Base-by-base conservation (phyloP, 2,329 filamentous ascomycete genomes). In the Plenodomus lindquistii region DNA sequence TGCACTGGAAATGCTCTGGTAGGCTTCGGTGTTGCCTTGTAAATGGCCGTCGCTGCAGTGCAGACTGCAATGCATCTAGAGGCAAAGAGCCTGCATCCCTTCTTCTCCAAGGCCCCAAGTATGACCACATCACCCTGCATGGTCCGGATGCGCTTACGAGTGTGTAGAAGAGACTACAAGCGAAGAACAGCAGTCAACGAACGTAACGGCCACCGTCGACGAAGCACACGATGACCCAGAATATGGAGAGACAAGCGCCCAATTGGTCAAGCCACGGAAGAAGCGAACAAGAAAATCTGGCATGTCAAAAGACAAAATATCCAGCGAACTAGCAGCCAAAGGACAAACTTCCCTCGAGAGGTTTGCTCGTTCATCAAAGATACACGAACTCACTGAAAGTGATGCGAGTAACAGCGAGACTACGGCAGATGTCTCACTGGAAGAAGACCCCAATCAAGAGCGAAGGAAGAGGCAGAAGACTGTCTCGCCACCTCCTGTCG, bases 381-480 rank as follows among this genome's bases (percentile, higher is more conserved):
- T 22, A 1, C 46, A 48, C 9, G 34, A 37, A 34, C 37, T 20
- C 1, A 29, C 18, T 24, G 42, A 39, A 15, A 35, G 17, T n/a
- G 27, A 17, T n/a, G n/a, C 20, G 3, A 4, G 39, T 7, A 36
- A 36, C 18, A 16, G 31, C 10, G 42, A 24, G 16, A 31, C 34
- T 9, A n/a, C 37, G 19, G 46, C 43, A 19, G 60, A 46, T 13
- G 38, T 48, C 13, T 59, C 52, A 9, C 39, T 68, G 18, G 62
- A 67, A 16, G 59, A 65, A 34, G 67, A 73, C 6, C 50, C 59
- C 15, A 69, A 71, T 39, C 24, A 57, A 37, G 58, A 52, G 5
- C 62, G 67, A 15, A 66, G 66, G 36, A 77, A 77, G 52, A 65
- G 74, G 34, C 66, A 67, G 37, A 73, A 70, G 43, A 76, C 73